Base-by-base conservation (phyloP, 495 filamentous ascomycete species). In the Monascus purpureus region DNA sequence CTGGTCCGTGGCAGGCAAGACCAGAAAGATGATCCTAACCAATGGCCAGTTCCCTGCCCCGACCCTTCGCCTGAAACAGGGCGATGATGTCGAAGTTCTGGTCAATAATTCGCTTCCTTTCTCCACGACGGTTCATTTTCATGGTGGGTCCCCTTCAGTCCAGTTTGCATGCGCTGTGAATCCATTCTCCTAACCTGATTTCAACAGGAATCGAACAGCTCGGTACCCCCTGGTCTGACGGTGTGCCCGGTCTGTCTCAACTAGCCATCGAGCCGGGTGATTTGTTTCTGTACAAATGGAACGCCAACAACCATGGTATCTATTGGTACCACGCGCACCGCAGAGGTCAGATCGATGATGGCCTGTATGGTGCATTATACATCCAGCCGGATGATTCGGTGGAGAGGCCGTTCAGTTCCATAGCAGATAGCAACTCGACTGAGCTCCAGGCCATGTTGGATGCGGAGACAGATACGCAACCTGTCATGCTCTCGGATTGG, bases 11-110 rank as follows among this genome's bases (percentile, higher is more conserved):
- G 53, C 56, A 9, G 56, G 56, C 9, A 28, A 44, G 5, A 31
- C 42, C n/a, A 49, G 68, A 26, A 44, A 63, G n/a, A 49, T 71
- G 2, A 64, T 78, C 6, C 59, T 73, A 6, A 65, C 67, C 28
- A 80, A 80, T 52, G 68, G 66, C 1, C 68, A 72, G 13, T 70
- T 67, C 31, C 75, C 75, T 2, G 73, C 67, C 1, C 75, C 73
- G 0, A 33, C 60, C 13, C 57, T 80, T 29, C 57, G 62, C 26
- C 52, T 75, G 3, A 67, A 75, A 39, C 68, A 76, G 53, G 73
- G 73, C 3, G 72, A 79, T 40, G 56, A 59, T 28, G 72, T 77
- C 35, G 56, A 75, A 23, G 68, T 80, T 12, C 57, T 65, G 11
- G 70, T 78, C 5, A 50, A 57, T 33, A 78, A 77, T 49, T 48